Evolutionary conservation across 768 basidiomycete species (phyloP).

Genomic region (Suillus cothurnatus): DNA sequence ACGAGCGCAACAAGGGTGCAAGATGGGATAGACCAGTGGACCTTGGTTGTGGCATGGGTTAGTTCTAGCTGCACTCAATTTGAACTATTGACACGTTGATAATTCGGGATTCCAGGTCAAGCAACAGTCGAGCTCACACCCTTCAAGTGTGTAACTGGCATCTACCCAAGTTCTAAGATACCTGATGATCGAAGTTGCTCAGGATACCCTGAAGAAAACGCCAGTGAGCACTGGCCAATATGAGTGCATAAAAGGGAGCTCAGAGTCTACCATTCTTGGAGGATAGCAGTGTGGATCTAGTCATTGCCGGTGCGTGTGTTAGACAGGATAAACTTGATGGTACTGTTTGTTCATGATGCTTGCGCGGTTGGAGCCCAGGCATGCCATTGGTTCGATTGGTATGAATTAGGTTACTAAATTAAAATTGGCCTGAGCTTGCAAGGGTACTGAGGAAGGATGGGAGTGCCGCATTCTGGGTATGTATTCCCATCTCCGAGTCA

Average conservation of each 20-base stretch:
- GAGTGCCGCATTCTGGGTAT: constrained; percentile 74
- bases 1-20: constrained; percentile 31
- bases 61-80: constrained; percentile 10
- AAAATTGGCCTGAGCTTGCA: constrained; percentile 71
- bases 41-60: constrained; percentile 86
- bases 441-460: constrained; percentile 64
- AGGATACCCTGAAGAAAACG: constrained; percentile 26
- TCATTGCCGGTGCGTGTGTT: constrained; percentile 57
- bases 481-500: constrained; percentile 16
- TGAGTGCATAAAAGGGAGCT: constrained; percentile 41
- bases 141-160: constrained; percentile 64
- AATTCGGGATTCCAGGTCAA: constrained; percentile 51
- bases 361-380: constrained; percentile 59
- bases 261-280: constrained; percentile 54
- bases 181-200: constrained; percentile 68
- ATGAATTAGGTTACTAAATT: no score
- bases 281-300: constrained; percentile 60
- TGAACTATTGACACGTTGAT: neutral
- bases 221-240: constrained; percentile 22
- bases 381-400: constrained; percentile 82
- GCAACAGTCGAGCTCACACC: constrained; percentile 58
- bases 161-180: constrained; percentile 76
- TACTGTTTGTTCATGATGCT: neutral
- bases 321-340: neutral
- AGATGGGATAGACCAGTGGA: constrained; percentile 67